Evolutionary conservation across 768 basidiomycete genomes (phyloP), one percentile per base, ranked within the genome.

Genomic region (Trametes elegans): DNA sequence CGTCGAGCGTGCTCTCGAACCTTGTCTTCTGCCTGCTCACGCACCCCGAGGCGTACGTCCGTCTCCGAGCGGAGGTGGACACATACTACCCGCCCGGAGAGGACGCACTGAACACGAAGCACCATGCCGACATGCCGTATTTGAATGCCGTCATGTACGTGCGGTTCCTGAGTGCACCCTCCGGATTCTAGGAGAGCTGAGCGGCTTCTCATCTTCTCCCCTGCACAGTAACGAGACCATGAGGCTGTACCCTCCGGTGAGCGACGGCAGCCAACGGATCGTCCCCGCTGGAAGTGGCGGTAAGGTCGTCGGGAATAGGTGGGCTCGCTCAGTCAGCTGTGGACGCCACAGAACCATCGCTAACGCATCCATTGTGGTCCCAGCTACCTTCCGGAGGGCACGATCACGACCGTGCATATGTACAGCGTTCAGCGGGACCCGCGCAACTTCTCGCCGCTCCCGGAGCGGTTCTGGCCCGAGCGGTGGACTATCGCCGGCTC

Each of bases 151-250:
- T 68, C 32, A 66, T 74, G 72, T 71, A 51, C 36, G 66, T 66
- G 28, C 11, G 34, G 16, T 31, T 49, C 41, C 4, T 40, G 2
- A n/a, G n/a, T n/a, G n/a, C n/a, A n/a, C n/a, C n/a, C n/a, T n/a
- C n/a, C n/a, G 13, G 11, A 19, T 18, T 45, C 19, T n/a, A 13
- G n/a, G n/a, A n/a, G 38, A 44, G 14, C 16, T 21, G 34, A 56
- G 14, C 36, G 27, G 5, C n/a, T 47, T 26, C 50, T 49, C 11
- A 39, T 10, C 14, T 4, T 9, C 14, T 26, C 11, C 43, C 1
- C n/a, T n/a, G n/a, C n/a, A n/a, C 45, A 80, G 79, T 57, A 77
- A 80, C 34, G 79, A 80, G 64, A 66, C 72, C 5, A 60, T 80
- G 46, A 73, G 79, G 18, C 70, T 81, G 45, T 68, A 73, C 6